Evolutionary conservation across 495 filamentous ascomycete genomes (phyloP), one percentile per base, ranked within the genome.

Genomic region (Hypoxylon rickii): DNA sequence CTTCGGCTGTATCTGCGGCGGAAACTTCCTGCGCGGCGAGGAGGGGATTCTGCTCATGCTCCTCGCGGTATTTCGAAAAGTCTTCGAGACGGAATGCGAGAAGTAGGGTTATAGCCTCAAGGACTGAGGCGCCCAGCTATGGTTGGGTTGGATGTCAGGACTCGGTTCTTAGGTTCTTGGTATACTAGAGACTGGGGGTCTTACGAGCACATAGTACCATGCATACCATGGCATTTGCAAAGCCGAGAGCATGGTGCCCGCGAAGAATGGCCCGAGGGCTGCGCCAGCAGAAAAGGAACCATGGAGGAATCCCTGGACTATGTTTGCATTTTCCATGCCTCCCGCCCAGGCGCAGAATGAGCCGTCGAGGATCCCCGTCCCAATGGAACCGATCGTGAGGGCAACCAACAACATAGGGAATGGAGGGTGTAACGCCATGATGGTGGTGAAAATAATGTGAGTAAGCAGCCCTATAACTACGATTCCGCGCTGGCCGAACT

Each of bases 291-390:
- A 87, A 69, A 89, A 90, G 11, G 70, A 63, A 2, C 87, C 87
- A 66, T 89, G 85, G 1, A 83, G 58, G 38, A 79, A 70, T 0
- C 87, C 84, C 2, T 89, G 77, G 13, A 83, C 71, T 4, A 79
- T 77, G 13, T 86, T 86, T 1, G 77, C 67, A 31, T 84, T 81
- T n/a, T 79, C 73, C 40, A 89, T 73, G 39, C 84, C 86, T 2
- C 86, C 86, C 36, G 82, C 81, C 69, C 86, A 90, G 3, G 87
- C 82, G 60, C 89, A 89, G 61, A 82, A 87, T 32, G 85, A 73
- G 0, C 86, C 83, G 21, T 89, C 74, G 40, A 81, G 80, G 26
- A 84, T 65, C 3, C 83, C 86, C 17, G 79, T 73, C 1, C 86
- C 87, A 29, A 85, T 75, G 0, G 86, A 88, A 0, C 80, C 66